Evolutionary conservation across 2,329 filamentous ascomycete species (phyloP).

Genomic region (Metarhizium guizhouense): DNA sequence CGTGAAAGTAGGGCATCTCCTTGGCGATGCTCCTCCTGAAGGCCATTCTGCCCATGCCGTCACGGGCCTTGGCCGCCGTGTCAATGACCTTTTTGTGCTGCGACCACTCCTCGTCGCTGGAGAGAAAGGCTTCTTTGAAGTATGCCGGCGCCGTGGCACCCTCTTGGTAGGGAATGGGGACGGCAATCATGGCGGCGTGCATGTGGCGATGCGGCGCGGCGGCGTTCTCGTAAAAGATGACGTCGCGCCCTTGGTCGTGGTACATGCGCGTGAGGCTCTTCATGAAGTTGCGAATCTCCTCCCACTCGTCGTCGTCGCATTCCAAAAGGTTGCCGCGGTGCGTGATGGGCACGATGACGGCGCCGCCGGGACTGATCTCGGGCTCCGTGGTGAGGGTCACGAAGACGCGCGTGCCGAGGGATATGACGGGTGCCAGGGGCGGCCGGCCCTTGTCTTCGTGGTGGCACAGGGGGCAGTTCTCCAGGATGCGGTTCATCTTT

Average conservation of each 20-base stretch:
- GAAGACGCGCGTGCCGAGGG: constrained; percentile 77
- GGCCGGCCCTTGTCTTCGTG: constrained; percentile 71
- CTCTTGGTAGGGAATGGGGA: constrained; percentile 85
- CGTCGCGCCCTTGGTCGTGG: constrained; percentile 82
- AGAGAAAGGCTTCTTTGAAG: constrained; percentile 88
- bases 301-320: constrained; percentile 98
- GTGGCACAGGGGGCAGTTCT: constrained; percentile 82
- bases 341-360: constrained; percentile 80
- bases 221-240: constrained; percentile 97
- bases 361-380: constrained; percentile 73
- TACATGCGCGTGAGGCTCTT: constrained; percentile 92
- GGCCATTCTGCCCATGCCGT: constrained; percentile 67
- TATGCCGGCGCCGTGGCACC: constrained; percentile 89
- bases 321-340: constrained; percentile 89
- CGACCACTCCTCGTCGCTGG: constrained; percentile 84
- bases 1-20: constrained; percentile 98
- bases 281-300: constrained; percentile 98
- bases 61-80: constrained; percentile 55
- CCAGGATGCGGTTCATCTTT: constrained; percentile 77
- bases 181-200: constrained; percentile 78
- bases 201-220: constrained; percentile 66
- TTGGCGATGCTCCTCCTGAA: constrained; percentile 79
- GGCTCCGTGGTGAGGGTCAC: constrained; percentile 85
- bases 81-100: constrained; percentile 95
- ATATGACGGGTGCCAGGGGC: constrained; percentile 76